These are phyloP conservation scores for Strigomonas culicis DNA, from an alignment of 208 protist species.

Conservation along the genomic window DNA sequence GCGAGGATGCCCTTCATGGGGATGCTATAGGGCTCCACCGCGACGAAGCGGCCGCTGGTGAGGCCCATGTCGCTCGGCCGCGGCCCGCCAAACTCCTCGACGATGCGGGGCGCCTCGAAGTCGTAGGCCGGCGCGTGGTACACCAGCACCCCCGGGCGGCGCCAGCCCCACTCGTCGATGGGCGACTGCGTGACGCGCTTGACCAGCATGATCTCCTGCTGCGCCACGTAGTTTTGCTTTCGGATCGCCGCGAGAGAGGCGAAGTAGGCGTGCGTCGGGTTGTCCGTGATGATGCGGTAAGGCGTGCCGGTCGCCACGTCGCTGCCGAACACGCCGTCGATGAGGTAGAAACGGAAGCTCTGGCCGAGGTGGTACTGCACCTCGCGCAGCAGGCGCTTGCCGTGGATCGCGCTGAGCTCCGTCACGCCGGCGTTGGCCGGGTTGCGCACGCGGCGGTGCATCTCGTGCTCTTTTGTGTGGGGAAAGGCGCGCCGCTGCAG, in stretches of 20 bases:
- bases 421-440: constrained; percentile 44
- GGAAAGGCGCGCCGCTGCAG: constrained; percentile 64
- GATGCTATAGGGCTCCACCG: constrained; percentile 87
- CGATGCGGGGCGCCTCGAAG: constrained; percentile 83
- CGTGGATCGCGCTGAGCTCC: constrained; percentile 65
- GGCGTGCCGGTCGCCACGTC: constrained; percentile 63
- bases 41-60: constrained; percentile 60
- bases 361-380: constrained; percentile 88
- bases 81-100: constrained; percentile 91
- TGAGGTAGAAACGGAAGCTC: constrained; percentile 84
- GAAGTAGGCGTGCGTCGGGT: constrained; percentile 86
- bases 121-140: constrained; percentile 85
- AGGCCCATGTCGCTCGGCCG: constrained; percentile 82
- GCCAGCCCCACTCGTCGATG: constrained; percentile 88
- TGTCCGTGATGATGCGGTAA: constrained; percentile 90
- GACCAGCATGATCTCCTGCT: constrained; percentile 82
- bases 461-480: constrained; percentile 79
- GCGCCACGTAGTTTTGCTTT: constrained; percentile 80
- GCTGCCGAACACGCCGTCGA: constrained; percentile 86
- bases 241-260: constrained; percentile 75
- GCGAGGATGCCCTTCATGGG: constrained; percentile 84
- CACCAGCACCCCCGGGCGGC: constrained; percentile 73
- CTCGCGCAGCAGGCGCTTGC: constrained; percentile 85
- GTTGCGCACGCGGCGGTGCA: constrained; percentile 78
- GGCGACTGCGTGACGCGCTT: constrained; percentile 82